phyloP scores from a whole-genome alignment of 2,329 filamentous ascomycete species.

The Fusarium drepaniforme region DNA sequence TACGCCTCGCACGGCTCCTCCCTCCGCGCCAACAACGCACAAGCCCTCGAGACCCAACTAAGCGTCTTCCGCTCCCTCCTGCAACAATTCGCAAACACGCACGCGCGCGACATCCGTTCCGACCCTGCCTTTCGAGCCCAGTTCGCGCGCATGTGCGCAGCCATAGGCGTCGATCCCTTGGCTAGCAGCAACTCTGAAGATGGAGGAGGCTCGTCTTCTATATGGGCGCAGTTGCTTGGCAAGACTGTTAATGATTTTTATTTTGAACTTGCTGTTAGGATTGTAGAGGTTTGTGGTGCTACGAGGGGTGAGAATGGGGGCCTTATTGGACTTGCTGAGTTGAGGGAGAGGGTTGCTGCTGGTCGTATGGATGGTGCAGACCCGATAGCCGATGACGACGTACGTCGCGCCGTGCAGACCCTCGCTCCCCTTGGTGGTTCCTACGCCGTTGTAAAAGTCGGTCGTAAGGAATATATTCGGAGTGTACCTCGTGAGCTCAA shows the following conservation, averaged over 20 bases:
- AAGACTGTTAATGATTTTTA: constrained; percentile 97
- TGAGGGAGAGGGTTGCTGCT: constrained; percentile 79
- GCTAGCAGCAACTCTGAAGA: constrained; percentile 63
- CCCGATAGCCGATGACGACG: constrained; percentile 91
- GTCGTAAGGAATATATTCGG: constrained; percentile 87
- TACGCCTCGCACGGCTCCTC: constrained; percentile 91
- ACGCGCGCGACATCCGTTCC: constrained; percentile 95
- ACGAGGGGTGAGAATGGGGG: constrained; percentile 94
- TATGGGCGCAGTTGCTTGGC: constrained; percentile 94
- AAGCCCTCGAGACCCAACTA: constrained; percentile 91
- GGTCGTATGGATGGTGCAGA: constrained; percentile 81
- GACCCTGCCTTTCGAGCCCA: constrained; percentile 96
- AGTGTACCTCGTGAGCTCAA: constrained; percentile 96
- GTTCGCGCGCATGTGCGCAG: constrained; percentile 98
- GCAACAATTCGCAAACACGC: constrained; percentile 94
- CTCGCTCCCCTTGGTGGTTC: constrained; percentile 89
- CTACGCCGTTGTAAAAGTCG: constrained; percentile 87
- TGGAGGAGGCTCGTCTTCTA: constrained; percentile 68
- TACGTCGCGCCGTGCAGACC: constrained; percentile 88
- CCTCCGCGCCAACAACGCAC: constrained; percentile 86
- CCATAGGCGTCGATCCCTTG: constrained; percentile 95
- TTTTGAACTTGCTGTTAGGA: constrained; percentile 94
- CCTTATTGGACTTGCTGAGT: constrained; percentile 85
- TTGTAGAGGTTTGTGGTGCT: constrained; percentile 91
- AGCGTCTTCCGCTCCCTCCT: constrained; percentile 95